Percentiles rank a stretch among this genome's conserved stretches.
phyloP scores from a whole-genome alignment of 2,329 filamentous ascomycete species.

The Trichoderma sp. region DNA sequence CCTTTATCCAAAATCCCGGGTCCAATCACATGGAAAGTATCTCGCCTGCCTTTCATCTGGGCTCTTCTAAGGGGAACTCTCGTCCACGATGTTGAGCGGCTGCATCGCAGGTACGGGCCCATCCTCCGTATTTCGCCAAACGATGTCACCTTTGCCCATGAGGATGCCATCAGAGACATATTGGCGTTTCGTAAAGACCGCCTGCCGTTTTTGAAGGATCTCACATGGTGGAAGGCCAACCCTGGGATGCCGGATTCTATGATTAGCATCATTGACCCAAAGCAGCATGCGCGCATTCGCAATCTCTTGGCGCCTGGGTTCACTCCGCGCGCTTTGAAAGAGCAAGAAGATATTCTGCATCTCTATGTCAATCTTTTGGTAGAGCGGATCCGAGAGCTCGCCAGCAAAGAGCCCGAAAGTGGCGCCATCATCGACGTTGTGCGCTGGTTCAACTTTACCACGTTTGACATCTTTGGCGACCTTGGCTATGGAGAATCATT shows the following conservation, averaged over 20 bases:
- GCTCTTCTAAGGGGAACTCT: constrained; percentile 15
- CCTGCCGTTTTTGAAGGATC: constrained; percentile 34
- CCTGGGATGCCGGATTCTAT: constrained; percentile 31
- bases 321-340: constrained; percentile 30
- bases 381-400: constrained; percentile 28
- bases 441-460: constrained; percentile 35
- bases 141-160: constrained; percentile 20
- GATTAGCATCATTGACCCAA: constrained; percentile 34
- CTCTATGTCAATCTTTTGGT: constrained; percentile 34
- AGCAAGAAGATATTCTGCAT: constrained; percentile 35
- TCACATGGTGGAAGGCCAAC: constrained; percentile 34
- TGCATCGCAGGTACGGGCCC: constrained; percentile 21
- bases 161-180: constrained; percentile 11
- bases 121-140: constrained; percentile 21
- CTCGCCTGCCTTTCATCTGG: constrained; percentile 8
- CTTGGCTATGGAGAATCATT: constrained; percentile 30
- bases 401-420: constrained; percentile 17
- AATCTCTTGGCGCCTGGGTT: constrained; percentile 7
- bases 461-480: constrained; percentile 35
- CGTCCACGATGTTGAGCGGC: not conserved
- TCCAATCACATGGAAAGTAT: not conserved
- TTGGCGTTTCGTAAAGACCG: not conserved
- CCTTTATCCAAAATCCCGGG: constrained; percentile 18
- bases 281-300: constrained; percentile 30
- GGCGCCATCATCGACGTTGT: constrained; percentile 26